Percentiles rank a stretch among this genome's conserved stretches.
Conservation (phyloP, 495 filamentous ascomycete species). For the Aspergillus sclerotiicarbonarius region DNA sequence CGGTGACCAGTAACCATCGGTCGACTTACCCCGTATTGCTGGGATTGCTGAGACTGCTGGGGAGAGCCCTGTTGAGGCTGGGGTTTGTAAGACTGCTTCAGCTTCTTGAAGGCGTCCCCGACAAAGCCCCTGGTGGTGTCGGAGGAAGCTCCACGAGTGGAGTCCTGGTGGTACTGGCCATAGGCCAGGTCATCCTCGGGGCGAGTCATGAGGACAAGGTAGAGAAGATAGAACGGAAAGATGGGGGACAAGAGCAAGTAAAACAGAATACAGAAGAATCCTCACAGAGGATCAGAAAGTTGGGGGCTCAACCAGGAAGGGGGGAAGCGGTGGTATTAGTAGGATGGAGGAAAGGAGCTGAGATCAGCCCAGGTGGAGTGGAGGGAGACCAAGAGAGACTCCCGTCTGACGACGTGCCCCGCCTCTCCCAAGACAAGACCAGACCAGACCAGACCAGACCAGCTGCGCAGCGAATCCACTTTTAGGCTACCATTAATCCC, state of each 20-base stretch:
- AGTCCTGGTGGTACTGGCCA: constrained; percentile 49
- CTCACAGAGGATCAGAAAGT: constrained; percentile 13
- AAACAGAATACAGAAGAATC: constrained; percentile 6
- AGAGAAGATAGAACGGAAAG: background rate
- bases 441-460: background rate
- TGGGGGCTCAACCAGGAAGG: background rate
- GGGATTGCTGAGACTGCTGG: constrained; percentile 16
- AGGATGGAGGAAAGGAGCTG: background rate
- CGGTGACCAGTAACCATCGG: background rate
- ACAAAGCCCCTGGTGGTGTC: constrained; percentile 51
- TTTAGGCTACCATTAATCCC: background rate
- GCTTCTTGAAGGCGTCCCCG: constrained; percentile 52
- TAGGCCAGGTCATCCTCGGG: constrained; percentile 55
- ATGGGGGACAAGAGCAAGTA: constrained; percentile 4
- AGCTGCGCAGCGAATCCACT: background rate
- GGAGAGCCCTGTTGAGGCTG: constrained; percentile 20
- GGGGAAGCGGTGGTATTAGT: background rate
- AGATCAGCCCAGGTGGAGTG: background rate
- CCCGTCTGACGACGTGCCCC: background rate
- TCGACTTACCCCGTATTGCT: constrained; percentile 5
- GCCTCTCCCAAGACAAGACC: background rate
- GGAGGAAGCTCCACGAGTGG: constrained; percentile 26
- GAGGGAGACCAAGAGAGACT: background rate
- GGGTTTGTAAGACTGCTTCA: constrained; percentile 43
- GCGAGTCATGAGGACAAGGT: constrained; percentile 34